A percentile compares a stretch with the other conserved stretches of the same genome.
Evolutionary conservation across 805 yeast genomes (phyloP).

Genomic region (Yarrowia sp.): DNA sequence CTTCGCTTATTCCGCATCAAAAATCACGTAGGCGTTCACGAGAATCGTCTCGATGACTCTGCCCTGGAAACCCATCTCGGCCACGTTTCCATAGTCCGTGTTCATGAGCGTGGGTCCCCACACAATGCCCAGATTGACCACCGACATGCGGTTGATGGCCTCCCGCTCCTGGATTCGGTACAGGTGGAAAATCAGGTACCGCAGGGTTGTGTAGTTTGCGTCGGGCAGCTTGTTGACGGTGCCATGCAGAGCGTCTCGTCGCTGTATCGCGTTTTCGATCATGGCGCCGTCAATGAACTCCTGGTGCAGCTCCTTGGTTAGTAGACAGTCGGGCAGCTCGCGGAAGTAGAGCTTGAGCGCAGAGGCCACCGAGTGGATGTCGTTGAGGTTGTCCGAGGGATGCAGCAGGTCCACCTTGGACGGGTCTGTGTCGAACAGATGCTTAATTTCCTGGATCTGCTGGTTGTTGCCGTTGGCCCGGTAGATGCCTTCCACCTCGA

Average conservation of each 20-base stretch:
- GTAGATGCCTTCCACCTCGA: conserved; percentile 87
- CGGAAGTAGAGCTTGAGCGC: conserved; percentile 83
- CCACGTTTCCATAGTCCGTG: conserved; percentile 67
- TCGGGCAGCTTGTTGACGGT: conserved; percentile 90
- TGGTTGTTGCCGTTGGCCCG: conserved; percentile 80
- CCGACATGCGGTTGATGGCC: conserved; percentile 77
- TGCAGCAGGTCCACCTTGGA: conserved; percentile 59
- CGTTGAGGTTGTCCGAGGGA: conserved; percentile 69
- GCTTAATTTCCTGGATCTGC: conserved; percentile 74
- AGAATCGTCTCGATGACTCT: conserved; percentile 84
- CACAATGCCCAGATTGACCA: conserved; percentile 80
- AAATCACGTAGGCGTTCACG: conserved; percentile 81
- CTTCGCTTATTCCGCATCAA: conserved; percentile 58
- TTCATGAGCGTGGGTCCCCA: conserved; percentile 94
- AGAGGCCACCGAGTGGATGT: conserved; percentile 87
- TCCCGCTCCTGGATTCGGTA: conserved; percentile 71
- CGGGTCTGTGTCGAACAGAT: conserved; percentile 70
- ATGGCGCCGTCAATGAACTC: conserved; percentile 74
- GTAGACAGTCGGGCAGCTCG: conserved; percentile 83
- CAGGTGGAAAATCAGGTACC: conserved; percentile 85
- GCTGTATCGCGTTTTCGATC: conserved; percentile 64
- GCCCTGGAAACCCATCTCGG: conserved; percentile 77
- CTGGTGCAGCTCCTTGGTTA: conserved; percentile 67
- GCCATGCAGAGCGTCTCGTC: conserved; percentile 81
- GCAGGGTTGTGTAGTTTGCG: conserved; percentile 89